Conservation (phyloP, 148 eudicot genomes). For the Camellia japonica region DNA sequence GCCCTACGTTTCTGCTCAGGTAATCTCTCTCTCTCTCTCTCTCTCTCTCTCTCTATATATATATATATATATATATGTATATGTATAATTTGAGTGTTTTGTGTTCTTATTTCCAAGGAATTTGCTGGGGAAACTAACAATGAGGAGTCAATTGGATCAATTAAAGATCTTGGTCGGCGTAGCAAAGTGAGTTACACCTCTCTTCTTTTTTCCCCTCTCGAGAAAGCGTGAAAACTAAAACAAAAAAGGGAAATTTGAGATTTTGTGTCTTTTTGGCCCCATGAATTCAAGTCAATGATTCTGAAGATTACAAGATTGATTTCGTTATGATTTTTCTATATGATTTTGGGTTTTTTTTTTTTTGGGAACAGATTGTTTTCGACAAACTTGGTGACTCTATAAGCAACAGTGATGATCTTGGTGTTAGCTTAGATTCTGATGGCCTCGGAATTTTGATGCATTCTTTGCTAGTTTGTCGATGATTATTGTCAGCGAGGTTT, state of each 20-base stretch:
- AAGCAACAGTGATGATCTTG: conserved; percentile 16
- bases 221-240: background rate
- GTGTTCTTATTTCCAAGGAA: conserved; percentile 26
- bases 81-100: background rate
- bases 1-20: conserved; percentile 21
- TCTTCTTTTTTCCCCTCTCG: no score
- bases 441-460: conserved; percentile 86
- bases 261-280: no score
- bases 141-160: conserved; percentile 26
- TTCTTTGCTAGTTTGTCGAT: conserved; percentile 93
- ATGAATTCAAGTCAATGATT: background rate
- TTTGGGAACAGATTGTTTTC: conserved; percentile 1
- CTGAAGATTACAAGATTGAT: background rate
- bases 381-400: conserved; percentile 4
- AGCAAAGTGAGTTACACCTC: conserved; percentile 48
- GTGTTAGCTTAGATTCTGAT: conserved; percentile 67
- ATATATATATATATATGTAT: no score
- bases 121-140: conserved; percentile 30
- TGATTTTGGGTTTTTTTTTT: background rate
- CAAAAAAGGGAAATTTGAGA: background rate
- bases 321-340: no score
- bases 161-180: conserved; percentile 69
- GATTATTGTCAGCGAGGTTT: conserved; percentile 97
- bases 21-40: background rate
- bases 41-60: background rate